phyloP scores from a whole-genome alignment of 2,329 filamentous ascomycete genomes.

The Chaetothyriales sp. region DNA sequence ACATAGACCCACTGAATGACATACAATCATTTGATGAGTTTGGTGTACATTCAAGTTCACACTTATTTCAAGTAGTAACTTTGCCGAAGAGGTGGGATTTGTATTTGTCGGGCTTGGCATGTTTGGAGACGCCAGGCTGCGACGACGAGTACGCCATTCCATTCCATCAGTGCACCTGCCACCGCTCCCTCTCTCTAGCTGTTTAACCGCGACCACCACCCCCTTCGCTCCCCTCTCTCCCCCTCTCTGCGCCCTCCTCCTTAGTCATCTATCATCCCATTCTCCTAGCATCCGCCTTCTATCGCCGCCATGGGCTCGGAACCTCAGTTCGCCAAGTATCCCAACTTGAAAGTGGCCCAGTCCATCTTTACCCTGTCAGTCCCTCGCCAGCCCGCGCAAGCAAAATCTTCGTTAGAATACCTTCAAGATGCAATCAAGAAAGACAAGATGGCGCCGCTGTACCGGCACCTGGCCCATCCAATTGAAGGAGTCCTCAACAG shows the following conservation, averaged over 20 bases:
- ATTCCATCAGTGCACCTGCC: no score
- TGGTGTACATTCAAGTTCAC: no score
- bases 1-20: no score
- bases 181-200: no score
- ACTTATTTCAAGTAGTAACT: no score
- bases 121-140: not conserved
- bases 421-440: constrained; percentile 49
- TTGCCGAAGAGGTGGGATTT: no score
- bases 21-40: no score
- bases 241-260: not conserved
- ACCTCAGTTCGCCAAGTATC: constrained; percentile 50
- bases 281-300: no score
- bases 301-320: constrained; percentile 39
- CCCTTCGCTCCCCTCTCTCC: not conserved
- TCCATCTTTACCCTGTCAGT: constrained; percentile 54
- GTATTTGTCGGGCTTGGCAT: not conserved
- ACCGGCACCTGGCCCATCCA: constrained; percentile 50
- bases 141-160: no score
- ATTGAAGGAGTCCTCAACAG: constrained; percentile 64
- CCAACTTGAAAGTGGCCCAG: constrained; percentile 48
- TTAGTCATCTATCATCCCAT: not conserved
- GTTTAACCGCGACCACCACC: not conserved
- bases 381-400: constrained; percentile 38
- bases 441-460: constrained; percentile 52
- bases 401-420: constrained; percentile 42